Evolutionary conservation across 495 filamentous ascomycete species (phyloP).

Genomic region (Xylaria scruposa): DNA sequence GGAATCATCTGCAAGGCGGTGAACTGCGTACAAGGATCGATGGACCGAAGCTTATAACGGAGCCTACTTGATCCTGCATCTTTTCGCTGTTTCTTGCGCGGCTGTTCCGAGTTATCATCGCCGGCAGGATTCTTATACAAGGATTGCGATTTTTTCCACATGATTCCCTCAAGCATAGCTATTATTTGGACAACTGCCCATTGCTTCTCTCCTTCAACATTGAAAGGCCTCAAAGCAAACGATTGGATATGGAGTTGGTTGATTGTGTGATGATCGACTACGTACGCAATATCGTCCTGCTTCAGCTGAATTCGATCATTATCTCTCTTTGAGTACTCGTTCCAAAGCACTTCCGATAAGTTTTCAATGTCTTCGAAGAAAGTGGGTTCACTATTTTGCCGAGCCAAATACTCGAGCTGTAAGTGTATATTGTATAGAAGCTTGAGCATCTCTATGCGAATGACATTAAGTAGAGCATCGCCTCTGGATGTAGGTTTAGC

Average conservation of each 20-base stretch:
- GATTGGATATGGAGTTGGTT: conserved; percentile 45
- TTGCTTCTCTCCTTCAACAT: conserved; percentile 54
- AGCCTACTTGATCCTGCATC: conserved; percentile 65
- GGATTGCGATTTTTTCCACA: conserved; percentile 43
- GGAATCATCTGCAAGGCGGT: conserved; percentile 81
- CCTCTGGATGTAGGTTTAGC: conserved; percentile 66
- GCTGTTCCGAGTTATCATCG: conserved; percentile 44
- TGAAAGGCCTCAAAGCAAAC: conserved; percentile 57
- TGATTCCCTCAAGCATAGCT: conserved; percentile 55
- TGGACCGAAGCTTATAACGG: conserved; percentile 63
- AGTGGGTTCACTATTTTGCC: conserved; percentile 33
- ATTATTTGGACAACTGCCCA: conserved; percentile 62
- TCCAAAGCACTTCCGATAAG: conserved; percentile 66
- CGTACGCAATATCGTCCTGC: conserved; percentile 73
- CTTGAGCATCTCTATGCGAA: conserved; percentile 67
- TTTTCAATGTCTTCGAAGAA: conserved; percentile 53
- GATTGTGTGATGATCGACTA: conserved; percentile 42
- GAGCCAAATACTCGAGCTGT: conserved; percentile 57
- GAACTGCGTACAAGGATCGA: conserved; percentile 61
- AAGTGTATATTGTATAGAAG: conserved; percentile 71
- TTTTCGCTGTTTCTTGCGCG: conserved; percentile 69
- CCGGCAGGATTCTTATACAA: conserved; percentile 35
- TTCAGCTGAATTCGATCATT: conserved; percentile 77
- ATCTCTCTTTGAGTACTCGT: conserved; percentile 73
- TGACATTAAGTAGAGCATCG: conserved; percentile 70